Evolutionary conservation across 1,284 basidiomycete species (phyloP), one percentile per base, ranked within the genome.

Genomic region (Cutaneotrichosporon sp.): DNA sequence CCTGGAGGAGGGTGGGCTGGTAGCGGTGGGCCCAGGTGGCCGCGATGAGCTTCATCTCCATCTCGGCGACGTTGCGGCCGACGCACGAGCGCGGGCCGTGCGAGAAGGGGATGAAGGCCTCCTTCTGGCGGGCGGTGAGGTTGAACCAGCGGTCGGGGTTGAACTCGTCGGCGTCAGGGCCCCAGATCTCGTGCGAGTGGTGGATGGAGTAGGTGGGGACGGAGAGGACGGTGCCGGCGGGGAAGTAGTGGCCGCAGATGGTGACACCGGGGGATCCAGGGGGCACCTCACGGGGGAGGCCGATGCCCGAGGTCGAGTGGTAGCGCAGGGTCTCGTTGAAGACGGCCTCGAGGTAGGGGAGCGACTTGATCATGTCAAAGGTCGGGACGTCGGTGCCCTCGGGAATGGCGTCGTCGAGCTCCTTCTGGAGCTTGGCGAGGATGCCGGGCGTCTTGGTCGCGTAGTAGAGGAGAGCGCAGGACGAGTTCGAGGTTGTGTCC

Each of bases 401-500:
- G 18, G 84, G 85, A 8, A 92, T 83, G 36, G 87, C 85, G 38
- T 88, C 86, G 72, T 95, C 91, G 24, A 95, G 85, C 76, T 95
- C 92, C 54, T 82, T 81, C 59, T 91, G 89, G 16, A 95, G 85
- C 71, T 87, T 89, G 59, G 79, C 80, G 72, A 92, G 89, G 11
- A 83, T 84, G 9, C 78, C 73, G 2, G 85, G 90, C 78, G 90
- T 85, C 33, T 80, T 79, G 11, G 89, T 87, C 63, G 95, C 85
- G 78, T 91, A 86, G 81, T 90, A 93, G 16, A 91, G 84, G 70
- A 95, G 91, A 10, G 90, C 91, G 68, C 89, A 91, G 3, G 89
- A 89, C 22, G 90, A 91, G 79, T 91, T 92, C 55, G 90, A 91
- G 1, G 89, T 66, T 2, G 65, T 66, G 65, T 66, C 65, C 4